Percentiles rank a stretch among this genome's conserved stretches.
These are phyloP conservation scores for Amanita pseudoporphyria DNA, from an alignment of 768 basidiomycete species.

Conservation along the genomic window DNA sequence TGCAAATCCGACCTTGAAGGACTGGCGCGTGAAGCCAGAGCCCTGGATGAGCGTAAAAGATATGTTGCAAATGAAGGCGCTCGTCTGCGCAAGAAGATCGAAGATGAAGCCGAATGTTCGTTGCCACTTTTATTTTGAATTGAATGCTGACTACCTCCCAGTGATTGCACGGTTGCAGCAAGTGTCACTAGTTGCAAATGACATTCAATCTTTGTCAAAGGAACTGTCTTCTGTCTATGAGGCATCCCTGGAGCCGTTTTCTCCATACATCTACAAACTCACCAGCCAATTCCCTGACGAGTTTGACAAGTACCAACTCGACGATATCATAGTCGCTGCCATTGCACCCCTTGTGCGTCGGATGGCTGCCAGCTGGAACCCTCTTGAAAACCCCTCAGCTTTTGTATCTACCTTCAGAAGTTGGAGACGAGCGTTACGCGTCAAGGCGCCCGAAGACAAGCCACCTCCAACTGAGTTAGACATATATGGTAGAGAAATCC, in stretches of 20 bases:
- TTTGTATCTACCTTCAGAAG: conserved; percentile 56
- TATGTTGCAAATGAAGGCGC: conserved; percentile 63
- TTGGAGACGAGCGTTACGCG: conserved; percentile 62
- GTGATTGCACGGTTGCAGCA: conserved; percentile 73
- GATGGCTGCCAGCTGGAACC: conserved; percentile 72
- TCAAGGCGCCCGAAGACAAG: conserved; percentile 37
- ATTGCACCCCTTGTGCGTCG: conserved; percentile 76
- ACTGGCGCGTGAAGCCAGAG: conserved; percentile 82
- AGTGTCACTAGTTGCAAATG: conserved; percentile 65
- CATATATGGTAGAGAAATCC: conserved; percentile 41
- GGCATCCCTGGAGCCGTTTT: conserved; percentile 64
- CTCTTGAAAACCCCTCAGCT: conserved; percentile 63
- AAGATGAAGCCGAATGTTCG: conserved; percentile 72
- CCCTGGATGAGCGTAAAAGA: conserved; percentile 69
- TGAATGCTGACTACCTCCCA: conserved; percentile 18
- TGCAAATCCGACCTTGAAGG: conserved; percentile 82
- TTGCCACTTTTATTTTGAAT: conserved; percentile 8
- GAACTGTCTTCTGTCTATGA: conserved; percentile 60
- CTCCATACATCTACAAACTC: conserved; percentile 64
- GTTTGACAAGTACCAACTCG: conserved; percentile 69
- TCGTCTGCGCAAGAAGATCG: conserved; percentile 57
- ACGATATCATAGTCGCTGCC: conserved; percentile 90
- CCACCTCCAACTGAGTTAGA: conserved; percentile 38
- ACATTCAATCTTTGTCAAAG: conserved; percentile 56
- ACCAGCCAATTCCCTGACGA: conserved; percentile 60